Evolutionary conservation across 225 moss, liverwort and hornwort genomes (phyloP), one percentile per base, ranked within the genome.

Genomic region (Rhytidiadelphus loreus): DNA sequence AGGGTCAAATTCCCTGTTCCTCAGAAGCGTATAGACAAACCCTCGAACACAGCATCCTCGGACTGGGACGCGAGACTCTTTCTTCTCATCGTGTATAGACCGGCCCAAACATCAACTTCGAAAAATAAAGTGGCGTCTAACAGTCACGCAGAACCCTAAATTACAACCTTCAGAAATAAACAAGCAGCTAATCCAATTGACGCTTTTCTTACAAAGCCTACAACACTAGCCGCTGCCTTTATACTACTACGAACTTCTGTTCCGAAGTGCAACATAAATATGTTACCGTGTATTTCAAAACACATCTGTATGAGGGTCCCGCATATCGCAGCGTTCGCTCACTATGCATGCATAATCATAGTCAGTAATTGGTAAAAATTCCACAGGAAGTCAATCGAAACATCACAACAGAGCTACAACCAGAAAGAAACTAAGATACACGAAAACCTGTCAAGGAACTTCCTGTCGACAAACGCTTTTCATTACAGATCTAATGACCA

Each of bases 81-180:
- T 60, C n/a, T 68, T 25, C 44, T 68, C 58, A 75, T 68, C n/a
- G 12, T 29, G 8, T 53, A 19, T 21, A 77, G 30, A 83, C 39
- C 35, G 19, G 75, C 61, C 46, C 60, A 26, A 39, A 44, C 68
- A 84, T 37, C 14, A 29, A 41, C 37, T 44, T 64, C n/a, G 24
- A 68, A 86, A 81, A 37, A 71, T 28, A 14, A 50, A 85, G 37
- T 66, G 29, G 18, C 52, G 44, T 66, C 73, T 53, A 39, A 43
- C 80, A 66, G 52, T 63, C 73, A 75, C 12, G 39, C n/a, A 80
- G 80, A 92, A 92, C 92, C 92, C 91, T 91, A 92, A 92, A 65
- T 68, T 79, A 75, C 79, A 86, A 85, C 74, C 65, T 85, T 70
- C 76, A 61, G 8, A 78, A 53, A 68, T 4, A 59, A 41, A 88